Evolutionary conservation across 1,284 basidiomycete species (phyloP), one percentile per base, ranked within the genome.

Genomic region (Marasmius tenuissimus): DNA sequence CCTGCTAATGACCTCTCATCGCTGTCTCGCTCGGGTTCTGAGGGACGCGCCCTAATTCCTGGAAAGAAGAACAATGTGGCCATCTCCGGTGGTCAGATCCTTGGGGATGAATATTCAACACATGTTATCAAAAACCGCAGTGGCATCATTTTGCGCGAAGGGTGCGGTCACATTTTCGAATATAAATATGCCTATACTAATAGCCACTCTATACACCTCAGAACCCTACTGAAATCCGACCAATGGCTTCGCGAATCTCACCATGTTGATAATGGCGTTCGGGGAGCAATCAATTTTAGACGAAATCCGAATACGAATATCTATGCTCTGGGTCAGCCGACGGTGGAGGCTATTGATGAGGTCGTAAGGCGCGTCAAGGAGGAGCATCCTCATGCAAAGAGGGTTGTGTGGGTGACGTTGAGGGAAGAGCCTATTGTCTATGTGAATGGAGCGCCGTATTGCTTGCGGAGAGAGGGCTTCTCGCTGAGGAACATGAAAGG

Each of bases 341-440:
- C 95, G 0, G 82, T 93, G 60, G 91, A 93, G 62, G 97, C 96
- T 3, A 91, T 99, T 58, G 86, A 91, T 57, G 88, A 91, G 58
- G 95, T 98, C 1, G 85, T 98, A 10, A 75, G 80, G 1, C 81
- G 85, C n/a, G 83, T 95, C 53, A 88, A 86, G 64, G 72, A 78
- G 14, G 80, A 84, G 0, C 84, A 92, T 67, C 87, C 91, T 0
- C 73, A 76, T 11, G 81, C 87, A 0, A 81, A 81, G 10, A 83
- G 83, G 47, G 85, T 97, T 33, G 83, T 94, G 10, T 99, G 97
- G 97, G 88, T 99, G 61, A 96, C 96, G 27, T 78, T 99, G 38
- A 82, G 96, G 18, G 95, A 96, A 69, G 97, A 99, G 73, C 97
- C 97, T 0, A 85, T 99, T 57, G 93, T 98, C 1, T 96, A 97